These are phyloP conservation scores for Starmera stellimalicola DNA, from an alignment of 1,139 yeast species.

Conservation along the genomic window DNA sequence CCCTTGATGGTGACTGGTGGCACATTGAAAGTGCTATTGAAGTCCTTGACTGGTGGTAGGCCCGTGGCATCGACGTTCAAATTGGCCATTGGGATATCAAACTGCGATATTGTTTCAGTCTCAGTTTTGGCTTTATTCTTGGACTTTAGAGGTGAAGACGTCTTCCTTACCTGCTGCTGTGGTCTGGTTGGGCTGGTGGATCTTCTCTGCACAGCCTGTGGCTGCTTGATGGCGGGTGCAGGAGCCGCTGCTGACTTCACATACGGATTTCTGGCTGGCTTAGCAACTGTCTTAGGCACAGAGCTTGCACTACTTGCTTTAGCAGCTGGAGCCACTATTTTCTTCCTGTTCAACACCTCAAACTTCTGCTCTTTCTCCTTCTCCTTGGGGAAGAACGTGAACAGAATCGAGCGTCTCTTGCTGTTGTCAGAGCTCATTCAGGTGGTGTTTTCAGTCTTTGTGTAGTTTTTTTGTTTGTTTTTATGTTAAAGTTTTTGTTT, in stretches of 20 bases:
- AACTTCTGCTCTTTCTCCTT: slow-evolving; percentile 10
- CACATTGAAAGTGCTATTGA: slow-evolving; percentile 12
- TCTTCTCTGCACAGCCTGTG: not conserved
- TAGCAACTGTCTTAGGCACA: not conserved
- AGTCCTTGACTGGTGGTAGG: slow-evolving; percentile 19
- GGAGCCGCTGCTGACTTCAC: not conserved
- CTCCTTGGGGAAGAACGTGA: slow-evolving; percentile 9
- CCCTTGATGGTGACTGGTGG: slow-evolving; percentile 20
- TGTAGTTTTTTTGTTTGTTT: too few relatives aligned
- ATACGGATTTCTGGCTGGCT: too few relatives aligned
- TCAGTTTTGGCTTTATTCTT: not conserved
- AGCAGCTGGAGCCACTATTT: slow-evolving; percentile 8
- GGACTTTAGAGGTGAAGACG: not conserved
- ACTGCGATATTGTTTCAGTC: not conserved
- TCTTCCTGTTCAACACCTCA: slow-evolving; percentile 19
- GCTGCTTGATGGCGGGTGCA: not conserved
- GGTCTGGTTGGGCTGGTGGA: not conserved
- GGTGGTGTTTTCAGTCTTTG: too few relatives aligned
- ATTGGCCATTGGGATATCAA: slow-evolving; percentile 6
- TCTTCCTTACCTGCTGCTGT: not conserved
- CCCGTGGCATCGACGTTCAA: slow-evolving; percentile 6
- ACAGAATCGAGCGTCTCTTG: slow-evolving; percentile 16
- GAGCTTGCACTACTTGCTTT: slow-evolving; percentile 1
- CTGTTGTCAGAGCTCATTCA: slow-evolving; percentile 3
- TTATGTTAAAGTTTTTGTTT: too few relatives aligned